Conservation (phyloP, 2,329 filamentous ascomycete genomes). For the Samsoniella hepiali region DNA sequence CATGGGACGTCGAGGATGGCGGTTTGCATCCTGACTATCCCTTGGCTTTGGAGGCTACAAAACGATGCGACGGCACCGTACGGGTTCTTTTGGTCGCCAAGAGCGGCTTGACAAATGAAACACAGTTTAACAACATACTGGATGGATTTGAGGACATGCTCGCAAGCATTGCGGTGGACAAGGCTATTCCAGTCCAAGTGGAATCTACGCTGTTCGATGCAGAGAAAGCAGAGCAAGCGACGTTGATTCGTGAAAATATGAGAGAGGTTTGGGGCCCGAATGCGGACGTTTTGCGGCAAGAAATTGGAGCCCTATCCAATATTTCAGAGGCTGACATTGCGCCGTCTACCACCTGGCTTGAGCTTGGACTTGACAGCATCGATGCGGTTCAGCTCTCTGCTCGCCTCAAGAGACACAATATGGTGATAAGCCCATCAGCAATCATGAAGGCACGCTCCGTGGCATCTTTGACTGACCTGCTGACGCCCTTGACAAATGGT, state of each 20-base stretch:
- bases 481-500: constrained; percentile 17
- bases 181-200: background rate
- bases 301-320: constrained; percentile 62
- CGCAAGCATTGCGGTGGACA: background rate
- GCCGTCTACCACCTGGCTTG: constrained; percentile 65
- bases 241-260: background rate
- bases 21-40: constrained; percentile 63
- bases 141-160: constrained; percentile 34
- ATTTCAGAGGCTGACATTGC: constrained; percentile 49
- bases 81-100: constrained; percentile 60
- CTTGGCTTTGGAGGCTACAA: constrained; percentile 70
- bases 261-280: constrained; percentile 57
- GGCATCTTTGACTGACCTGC: constrained; percentile 44
- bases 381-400: constrained; percentile 83
- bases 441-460: constrained; percentile 74
- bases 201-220: constrained; percentile 11
- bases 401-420: constrained; percentile 57
- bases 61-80: constrained; percentile 47
- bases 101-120: constrained; percentile 33
- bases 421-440: constrained; percentile 67
- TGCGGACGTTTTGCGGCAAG: constrained; percentile 52
- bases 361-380: constrained; percentile 87
- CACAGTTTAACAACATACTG: constrained; percentile 35
- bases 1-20: constrained; percentile 56
- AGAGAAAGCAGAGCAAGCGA: constrained; percentile 5